Conservation (phyloP, 805 yeast species). For the Candida verbasci region DNA sequence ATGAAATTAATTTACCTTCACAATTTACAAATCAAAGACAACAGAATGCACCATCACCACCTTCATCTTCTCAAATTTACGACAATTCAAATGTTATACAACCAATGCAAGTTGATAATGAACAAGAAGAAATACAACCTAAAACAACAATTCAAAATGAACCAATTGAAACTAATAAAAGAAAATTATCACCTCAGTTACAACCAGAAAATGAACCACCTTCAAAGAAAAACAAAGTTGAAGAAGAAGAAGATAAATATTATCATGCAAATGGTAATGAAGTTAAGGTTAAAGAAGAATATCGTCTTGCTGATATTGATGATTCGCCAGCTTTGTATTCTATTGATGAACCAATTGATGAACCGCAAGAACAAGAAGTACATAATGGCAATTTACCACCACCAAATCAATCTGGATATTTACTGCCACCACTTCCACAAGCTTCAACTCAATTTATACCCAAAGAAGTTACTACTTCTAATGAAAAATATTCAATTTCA, state of each 20-base stretch:
- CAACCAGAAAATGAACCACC: neutral
- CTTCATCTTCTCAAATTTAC: too few species aligned
- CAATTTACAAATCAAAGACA: neutral
- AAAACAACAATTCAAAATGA: neutral
- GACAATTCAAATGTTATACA: too few species aligned
- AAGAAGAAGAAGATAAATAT: neutral
- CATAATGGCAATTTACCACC: neutral
- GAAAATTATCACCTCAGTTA: neutral
- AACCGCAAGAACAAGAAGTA: neutral
- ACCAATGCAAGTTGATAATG: too few species aligned
- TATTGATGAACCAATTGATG: conserved; percentile 1
- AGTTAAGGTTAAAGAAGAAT: neutral
- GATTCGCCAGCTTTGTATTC: conserved; percentile 1
- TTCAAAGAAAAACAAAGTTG: neutral
- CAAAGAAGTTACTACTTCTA: too few species aligned
- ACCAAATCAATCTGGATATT: too few species aligned
- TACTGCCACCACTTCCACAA: neutral
- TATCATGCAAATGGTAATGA: neutral
- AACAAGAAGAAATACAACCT: too few species aligned
- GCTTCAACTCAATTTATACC: too few species aligned
- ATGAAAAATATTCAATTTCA: too few species aligned
- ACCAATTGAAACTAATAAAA: neutral
- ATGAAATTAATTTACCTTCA: too few species aligned
- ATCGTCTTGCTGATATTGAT: neutral
- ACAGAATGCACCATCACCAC: too few species aligned